Evolutionary conservation across 164 flowering plant species (phyloP).

Genomic region (Saururus chinensis): DNA sequence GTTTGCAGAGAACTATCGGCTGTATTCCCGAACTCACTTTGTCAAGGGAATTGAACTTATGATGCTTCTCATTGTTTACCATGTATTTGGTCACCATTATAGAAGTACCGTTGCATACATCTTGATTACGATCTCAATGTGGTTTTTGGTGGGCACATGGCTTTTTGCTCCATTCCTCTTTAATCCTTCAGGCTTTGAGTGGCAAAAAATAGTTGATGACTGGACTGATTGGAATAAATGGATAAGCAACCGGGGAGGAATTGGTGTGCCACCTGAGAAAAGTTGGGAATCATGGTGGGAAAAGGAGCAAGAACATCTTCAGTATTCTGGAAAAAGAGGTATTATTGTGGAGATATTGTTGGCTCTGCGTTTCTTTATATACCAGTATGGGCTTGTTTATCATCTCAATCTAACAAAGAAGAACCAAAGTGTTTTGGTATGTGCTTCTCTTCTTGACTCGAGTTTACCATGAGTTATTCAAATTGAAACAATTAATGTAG

Average conservation of each 20-base stretch:
- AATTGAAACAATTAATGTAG: background rate
- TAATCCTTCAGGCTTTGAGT: slow-evolving; percentile 98
- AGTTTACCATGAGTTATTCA: background rate
- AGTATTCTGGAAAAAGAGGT: slow-evolving; percentile 77
- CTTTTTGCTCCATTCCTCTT: slow-evolving; percentile 96
- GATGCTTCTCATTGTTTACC: slow-evolving; percentile 78
- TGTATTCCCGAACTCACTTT: slow-evolving; percentile 95
- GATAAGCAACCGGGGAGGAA: slow-evolving; percentile 87
- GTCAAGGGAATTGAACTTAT: slow-evolving; percentile 89
- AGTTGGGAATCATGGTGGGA: slow-evolving; percentile 99
- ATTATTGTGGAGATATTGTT: slow-evolving; percentile 59
- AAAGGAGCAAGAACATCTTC: slow-evolving; percentile 91
- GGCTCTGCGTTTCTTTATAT: slow-evolving; percentile 74
- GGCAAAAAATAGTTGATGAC: slow-evolving; percentile 98
- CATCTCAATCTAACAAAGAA: slow-evolving; percentile 53
- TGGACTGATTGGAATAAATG: slow-evolving; percentile 98
- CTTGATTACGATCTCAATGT: slow-evolving; percentile 77
- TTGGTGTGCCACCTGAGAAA: slow-evolving; percentile 81
- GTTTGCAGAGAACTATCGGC: slow-evolving; percentile 90
- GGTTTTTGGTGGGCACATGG: slow-evolving; percentile 99
- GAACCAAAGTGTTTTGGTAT: slow-evolving; percentile 57
- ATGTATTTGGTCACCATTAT: slow-evolving; percentile 63
- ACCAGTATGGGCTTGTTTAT: slow-evolving; percentile 93
- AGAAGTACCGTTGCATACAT: slow-evolving; percentile 63
- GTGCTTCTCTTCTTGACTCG: slow-evolving; percentile 2